Conservation (phyloP, 2,329 filamentous ascomycete genomes). For the Fusarium citri region DNA sequence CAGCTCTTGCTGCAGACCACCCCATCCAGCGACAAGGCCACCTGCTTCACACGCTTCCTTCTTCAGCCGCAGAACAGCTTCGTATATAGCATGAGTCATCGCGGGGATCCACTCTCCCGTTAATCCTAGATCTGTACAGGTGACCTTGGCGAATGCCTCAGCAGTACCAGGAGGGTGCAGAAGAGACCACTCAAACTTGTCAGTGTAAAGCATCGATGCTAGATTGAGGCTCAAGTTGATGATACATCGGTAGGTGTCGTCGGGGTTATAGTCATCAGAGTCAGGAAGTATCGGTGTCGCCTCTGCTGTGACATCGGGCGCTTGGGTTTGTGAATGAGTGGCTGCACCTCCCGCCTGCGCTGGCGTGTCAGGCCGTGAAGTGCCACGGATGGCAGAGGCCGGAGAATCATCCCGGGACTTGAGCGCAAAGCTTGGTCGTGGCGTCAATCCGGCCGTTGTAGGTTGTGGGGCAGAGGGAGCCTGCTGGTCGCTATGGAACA, state of each 20-base stretch:
- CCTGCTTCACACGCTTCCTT: conserved; percentile 97
- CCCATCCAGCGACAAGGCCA: conserved; percentile 81
- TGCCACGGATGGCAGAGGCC: conserved; percentile 48
- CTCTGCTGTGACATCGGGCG: conserved; percentile 72
- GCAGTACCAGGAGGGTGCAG: conserved; percentile 91
- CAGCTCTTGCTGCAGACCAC: conserved; percentile 71
- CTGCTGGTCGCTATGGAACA: conserved; percentile 76
- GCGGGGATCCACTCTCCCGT: conserved; percentile 93
- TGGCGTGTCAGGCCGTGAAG: conserved; percentile 68
- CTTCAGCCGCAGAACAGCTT: conserved; percentile 90
- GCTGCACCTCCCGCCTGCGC: conserved; percentile 62
- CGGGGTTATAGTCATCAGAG: conserved; percentile 83
- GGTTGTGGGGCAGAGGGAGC: conserved; percentile 41
- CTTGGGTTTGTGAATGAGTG: conserved; percentile 60
- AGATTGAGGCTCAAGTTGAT: conserved; percentile 92
- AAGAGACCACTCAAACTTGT: conserved; percentile 98
- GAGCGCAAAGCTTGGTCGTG: conserved; percentile 46
- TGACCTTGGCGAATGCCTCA: conserved; percentile 91
- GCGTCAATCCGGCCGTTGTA: conserved; percentile 40
- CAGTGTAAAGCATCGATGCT: conserved; percentile 90
- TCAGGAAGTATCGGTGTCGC: conserved; percentile 71
- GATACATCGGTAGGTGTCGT: conserved; percentile 95
- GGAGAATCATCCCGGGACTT: conserved; percentile 56
- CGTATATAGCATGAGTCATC: conserved; percentile 96
- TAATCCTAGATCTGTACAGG: conserved; percentile 90